Evolutionary conservation across 164 flowering plant species (phyloP).

Genomic region (Chimonanthus salicifolius): DNA sequence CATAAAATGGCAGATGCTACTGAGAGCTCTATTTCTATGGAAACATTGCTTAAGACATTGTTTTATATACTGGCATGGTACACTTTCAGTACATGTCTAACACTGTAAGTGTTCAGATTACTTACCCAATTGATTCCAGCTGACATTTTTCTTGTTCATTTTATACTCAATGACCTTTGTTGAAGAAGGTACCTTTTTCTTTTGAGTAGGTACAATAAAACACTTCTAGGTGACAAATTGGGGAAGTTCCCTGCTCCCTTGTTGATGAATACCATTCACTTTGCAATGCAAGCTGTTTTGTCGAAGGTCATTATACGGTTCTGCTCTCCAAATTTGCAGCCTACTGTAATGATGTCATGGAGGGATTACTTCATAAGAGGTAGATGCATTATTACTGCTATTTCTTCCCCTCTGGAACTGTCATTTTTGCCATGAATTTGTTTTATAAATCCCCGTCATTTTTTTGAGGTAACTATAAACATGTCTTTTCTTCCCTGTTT

Average conservation of each 20-base stretch:
- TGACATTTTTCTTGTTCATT: neutral
- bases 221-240: constrained; percentile 82
- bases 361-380: constrained; percentile 82
- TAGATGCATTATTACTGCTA: constrained; percentile 15
- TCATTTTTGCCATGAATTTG: neutral
- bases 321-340: constrained; percentile 62
- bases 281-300: constrained; percentile 88
- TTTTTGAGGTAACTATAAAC: neutral
- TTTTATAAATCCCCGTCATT: neutral
- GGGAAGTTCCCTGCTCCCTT: constrained; percentile 98
- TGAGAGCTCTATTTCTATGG: constrained; percentile 31
- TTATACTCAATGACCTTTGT: neutral
- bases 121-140: neutral
- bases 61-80: constrained; percentile 86
- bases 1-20: constrained; percentile 12
- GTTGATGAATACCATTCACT: constrained; percentile 93
- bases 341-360: constrained; percentile 74
- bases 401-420: neutral
- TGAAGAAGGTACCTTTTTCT: neutral
- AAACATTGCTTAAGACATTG: constrained; percentile 69
- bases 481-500: neutral
- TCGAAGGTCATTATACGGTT: constrained; percentile 65
- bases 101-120: constrained; percentile 55
- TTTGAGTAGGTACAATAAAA: constrained; percentile 77
- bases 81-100: constrained; percentile 78